phyloP scores from a whole-genome alignment of 768 basidiomycete species.

The Psilocybe azurescens region DNA sequence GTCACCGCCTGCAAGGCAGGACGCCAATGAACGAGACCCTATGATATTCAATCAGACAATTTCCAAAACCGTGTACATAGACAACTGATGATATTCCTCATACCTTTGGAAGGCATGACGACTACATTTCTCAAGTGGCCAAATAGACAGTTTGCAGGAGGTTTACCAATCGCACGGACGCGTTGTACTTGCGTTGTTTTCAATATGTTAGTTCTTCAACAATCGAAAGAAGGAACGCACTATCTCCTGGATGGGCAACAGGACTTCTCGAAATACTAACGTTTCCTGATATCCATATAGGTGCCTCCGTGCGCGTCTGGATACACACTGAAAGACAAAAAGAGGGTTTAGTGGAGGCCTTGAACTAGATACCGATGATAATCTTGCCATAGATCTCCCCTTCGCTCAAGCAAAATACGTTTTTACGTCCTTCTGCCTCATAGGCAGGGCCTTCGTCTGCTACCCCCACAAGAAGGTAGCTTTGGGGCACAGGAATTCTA shows the following conservation, averaged over 20 bases:
- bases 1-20: constrained; percentile 77
- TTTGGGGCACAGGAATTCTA: constrained; percentile 71
- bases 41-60: not conserved
- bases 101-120: constrained; percentile 70
- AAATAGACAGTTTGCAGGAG: constrained; percentile 66
- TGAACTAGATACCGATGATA: not conserved
- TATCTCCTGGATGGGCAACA: constrained; percentile 77
- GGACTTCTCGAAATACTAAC: constrained; percentile 75
- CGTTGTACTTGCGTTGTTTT: constrained; percentile 56
- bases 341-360: constrained; percentile 1
- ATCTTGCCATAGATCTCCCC: constrained; percentile 71
- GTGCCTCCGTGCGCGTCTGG: constrained; percentile 55
- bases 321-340: constrained; percentile 53
- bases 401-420: constrained; percentile 58
- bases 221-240: constrained; percentile 35
- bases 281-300: constrained; percentile 62
- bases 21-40: constrained; percentile 70
- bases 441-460: constrained; percentile 84
- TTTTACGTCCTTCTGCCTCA: constrained; percentile 45
- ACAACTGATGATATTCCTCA: not conserved
- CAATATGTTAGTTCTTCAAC: not conserved
- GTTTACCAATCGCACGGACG: constrained; percentile 73
- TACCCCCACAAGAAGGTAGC: constrained; percentile 77
- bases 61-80: not conserved
- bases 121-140: constrained; percentile 70